Conservation (phyloP, 352 stramenopile species). For the Elongisporangium undulatum region DNA sequence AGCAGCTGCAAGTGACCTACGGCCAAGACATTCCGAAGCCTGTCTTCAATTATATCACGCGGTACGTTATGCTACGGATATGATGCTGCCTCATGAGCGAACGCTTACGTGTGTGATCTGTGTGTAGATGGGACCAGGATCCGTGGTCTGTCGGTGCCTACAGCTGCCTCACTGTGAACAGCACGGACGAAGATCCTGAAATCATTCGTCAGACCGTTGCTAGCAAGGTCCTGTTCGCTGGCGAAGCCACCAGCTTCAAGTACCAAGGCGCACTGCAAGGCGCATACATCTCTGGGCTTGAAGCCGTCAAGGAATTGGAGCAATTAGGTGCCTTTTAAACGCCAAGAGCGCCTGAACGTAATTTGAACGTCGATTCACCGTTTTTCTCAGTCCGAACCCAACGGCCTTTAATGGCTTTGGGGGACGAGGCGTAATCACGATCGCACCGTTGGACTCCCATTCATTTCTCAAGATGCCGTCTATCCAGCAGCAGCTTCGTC, state of each 20-base stretch:
- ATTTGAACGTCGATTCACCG: too few species aligned
- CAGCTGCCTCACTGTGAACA: slow-evolving; percentile 54
- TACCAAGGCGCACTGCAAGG: slow-evolving; percentile 68
- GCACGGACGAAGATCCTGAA: slow-evolving; percentile 51
- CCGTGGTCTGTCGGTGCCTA: slow-evolving; percentile 48
- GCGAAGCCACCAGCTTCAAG: slow-evolving; percentile 63
- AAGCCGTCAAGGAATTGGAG: not conserved
- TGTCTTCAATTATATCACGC: slow-evolving; percentile 35
- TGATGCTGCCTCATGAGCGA: not conserved
- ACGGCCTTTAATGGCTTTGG: not conserved
- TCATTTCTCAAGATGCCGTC: slow-evolving; percentile 1
- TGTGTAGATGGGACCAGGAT: slow-evolving; percentile 50
- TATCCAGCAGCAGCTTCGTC: slow-evolving; percentile 21
- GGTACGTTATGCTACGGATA: slow-evolving; percentile 10
- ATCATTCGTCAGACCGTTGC: slow-evolving; percentile 30
- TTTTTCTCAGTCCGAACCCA: not conserved
- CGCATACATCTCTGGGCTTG: slow-evolving; percentile 43
- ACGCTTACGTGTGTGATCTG: not conserved
- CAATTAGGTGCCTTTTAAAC: not conserved
- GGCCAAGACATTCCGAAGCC: slow-evolving; percentile 24
- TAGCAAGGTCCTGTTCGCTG: slow-evolving; percentile 52
- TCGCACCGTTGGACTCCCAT: not conserved
- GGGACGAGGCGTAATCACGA: not conserved
- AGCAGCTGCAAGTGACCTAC: slow-evolving; percentile 40
- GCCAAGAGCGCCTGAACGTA: too few species aligned